These are phyloP conservation scores for Pichia sp. DNA, from an alignment of 1,139 yeast species.

Conservation along the genomic window DNA sequence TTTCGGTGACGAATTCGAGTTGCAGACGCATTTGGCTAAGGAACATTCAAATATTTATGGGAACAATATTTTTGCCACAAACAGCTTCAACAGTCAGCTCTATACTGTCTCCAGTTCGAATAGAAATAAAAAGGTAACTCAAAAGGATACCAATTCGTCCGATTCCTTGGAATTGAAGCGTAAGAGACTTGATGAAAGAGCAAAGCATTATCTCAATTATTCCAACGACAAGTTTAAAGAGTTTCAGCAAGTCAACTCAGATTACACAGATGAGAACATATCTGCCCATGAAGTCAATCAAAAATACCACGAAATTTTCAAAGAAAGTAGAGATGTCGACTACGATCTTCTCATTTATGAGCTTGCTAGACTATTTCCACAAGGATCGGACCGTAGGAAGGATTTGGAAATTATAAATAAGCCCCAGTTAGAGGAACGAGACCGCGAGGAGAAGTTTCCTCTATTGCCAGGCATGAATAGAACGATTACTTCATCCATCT, in stretches of 20 bases:
- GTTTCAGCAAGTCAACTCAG: conserved; percentile 45
- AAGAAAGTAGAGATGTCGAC: conserved; percentile 36
- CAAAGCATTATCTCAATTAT: conserved; percentile 65
- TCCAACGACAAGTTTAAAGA: conserved; percentile 38
- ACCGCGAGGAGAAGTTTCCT: conserved; percentile 44
- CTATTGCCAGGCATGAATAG: conserved; percentile 35
- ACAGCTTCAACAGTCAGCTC: conserved; percentile 54
- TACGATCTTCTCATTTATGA: conserved; percentile 48
- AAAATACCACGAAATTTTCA: conserved; percentile 50
- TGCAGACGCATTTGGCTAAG: conserved; percentile 80
- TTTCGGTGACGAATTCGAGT: conserved; percentile 76
- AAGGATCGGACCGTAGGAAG: conserved; percentile 28
- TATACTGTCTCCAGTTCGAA: conserved; percentile 35
- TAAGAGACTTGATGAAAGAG: conserved; percentile 74
- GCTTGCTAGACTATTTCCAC: conserved; percentile 47
- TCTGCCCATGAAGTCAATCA: conserved; percentile 42
- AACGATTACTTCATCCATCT: conserved; percentile 19
- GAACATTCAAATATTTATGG: conserved; percentile 63
- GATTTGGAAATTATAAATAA: conserved; percentile 25
- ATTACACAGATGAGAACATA: conserved; percentile 39
- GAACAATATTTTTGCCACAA: conserved; percentile 35
- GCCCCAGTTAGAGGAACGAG: conserved; percentile 14
- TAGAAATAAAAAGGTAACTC: conserved; percentile 5
- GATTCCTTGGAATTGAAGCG: conserved; percentile 30
- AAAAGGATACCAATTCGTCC: neutral